Percentiles rank a stretch among this genome's conserved stretches.
Conservation (phyloP, 2,329 filamentous ascomycete genomes). For the Alternaria novae-zelandiae region DNA sequence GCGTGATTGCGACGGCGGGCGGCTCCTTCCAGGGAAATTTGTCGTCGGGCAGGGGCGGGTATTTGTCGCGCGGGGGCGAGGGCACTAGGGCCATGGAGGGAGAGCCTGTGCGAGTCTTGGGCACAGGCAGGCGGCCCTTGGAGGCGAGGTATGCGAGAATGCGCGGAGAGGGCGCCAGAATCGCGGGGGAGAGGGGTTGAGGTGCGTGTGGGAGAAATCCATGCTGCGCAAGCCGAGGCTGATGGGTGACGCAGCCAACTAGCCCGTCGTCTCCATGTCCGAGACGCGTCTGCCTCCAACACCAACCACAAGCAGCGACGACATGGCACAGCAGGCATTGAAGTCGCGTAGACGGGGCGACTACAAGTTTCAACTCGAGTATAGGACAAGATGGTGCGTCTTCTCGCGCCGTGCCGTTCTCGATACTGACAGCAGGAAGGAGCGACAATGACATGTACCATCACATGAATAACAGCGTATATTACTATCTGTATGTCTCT, state of each 20-base stretch:
- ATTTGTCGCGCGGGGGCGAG: constrained; percentile 36
- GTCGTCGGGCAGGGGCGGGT: constrained; percentile 39
- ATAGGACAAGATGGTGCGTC: constrained; percentile 84
- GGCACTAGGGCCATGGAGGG: constrained; percentile 55
- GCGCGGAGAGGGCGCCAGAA: constrained; percentile 59
- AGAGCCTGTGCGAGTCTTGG: constrained; percentile 21
- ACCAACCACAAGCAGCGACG: not conserved
- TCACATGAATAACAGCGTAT: constrained; percentile 90
- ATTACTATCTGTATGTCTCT: constrained; percentile 71
- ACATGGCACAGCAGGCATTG: constrained; percentile 36
- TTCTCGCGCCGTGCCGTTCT: not conserved
- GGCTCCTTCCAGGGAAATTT: constrained; percentile 52
- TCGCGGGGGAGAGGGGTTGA: constrained; percentile 15
- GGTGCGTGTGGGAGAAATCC: constrained; percentile 6
- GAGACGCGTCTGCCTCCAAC: not conserved
- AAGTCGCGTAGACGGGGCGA: constrained; percentile 72
- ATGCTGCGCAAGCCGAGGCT: constrained; percentile 6
- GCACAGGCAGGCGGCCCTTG: constrained; percentile 50
- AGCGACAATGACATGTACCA: constrained; percentile 94
- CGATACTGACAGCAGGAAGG: constrained; percentile 51
- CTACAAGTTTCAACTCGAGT: constrained; percentile 80
- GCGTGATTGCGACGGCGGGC: constrained; percentile 58
- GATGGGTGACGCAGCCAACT: constrained; percentile 1
- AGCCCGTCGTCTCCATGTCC: not conserved
- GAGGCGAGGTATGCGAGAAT: constrained; percentile 60